Conservation (phyloP, 108 stramenopile species). For the Skeletonema potamos region DNA sequence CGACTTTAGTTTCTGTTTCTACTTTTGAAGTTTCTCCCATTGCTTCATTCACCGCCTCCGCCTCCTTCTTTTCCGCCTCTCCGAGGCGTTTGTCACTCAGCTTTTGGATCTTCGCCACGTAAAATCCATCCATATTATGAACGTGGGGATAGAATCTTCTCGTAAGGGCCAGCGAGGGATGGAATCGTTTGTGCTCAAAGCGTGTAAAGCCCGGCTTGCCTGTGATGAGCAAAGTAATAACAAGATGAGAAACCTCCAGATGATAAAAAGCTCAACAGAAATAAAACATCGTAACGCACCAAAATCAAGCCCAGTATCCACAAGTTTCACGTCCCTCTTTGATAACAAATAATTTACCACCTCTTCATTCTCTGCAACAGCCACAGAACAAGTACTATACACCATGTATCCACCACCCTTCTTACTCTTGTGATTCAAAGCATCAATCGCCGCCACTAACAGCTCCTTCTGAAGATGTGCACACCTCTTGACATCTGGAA, state of each 20-base stretch:
- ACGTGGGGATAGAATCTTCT: slow-evolving; percentile 99
- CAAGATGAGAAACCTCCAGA: not conserved
- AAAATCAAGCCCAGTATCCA: slow-evolving; percentile 92
- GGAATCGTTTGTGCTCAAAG: slow-evolving; percentile 94
- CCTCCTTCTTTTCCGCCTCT: slow-evolving; percentile 47
- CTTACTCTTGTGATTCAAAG: slow-evolving; percentile 86
- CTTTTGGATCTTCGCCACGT: slow-evolving; percentile 97
- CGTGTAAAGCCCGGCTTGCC: slow-evolving; percentile 94
- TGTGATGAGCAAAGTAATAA: not conserved
- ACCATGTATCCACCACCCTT: slow-evolving; percentile 96
- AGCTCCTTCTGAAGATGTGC: slow-evolving; percentile 98
- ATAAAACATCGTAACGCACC: slow-evolving; percentile 48
- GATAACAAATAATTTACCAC: slow-evolving; percentile 96
- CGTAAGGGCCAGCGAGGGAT: slow-evolving; percentile 92
- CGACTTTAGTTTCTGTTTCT: slow-evolving; percentile 1
- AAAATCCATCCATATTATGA: slow-evolving; percentile 99
- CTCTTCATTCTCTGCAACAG: slow-evolving; percentile 97
- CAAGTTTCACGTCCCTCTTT: slow-evolving; percentile 94
- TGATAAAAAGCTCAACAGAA: not conserved
- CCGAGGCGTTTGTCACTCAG: slow-evolving; percentile 69
- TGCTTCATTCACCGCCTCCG: slow-evolving; percentile 16
- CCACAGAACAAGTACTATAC: slow-evolving; percentile 98
- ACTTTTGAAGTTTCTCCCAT: slow-evolving; percentile 8
- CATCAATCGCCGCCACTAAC: slow-evolving; percentile 96
- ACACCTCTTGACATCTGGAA: slow-evolving; percentile 87